Conservation (phyloP, 495 filamentous ascomycete species). For the Tuber magnatum region DNA sequence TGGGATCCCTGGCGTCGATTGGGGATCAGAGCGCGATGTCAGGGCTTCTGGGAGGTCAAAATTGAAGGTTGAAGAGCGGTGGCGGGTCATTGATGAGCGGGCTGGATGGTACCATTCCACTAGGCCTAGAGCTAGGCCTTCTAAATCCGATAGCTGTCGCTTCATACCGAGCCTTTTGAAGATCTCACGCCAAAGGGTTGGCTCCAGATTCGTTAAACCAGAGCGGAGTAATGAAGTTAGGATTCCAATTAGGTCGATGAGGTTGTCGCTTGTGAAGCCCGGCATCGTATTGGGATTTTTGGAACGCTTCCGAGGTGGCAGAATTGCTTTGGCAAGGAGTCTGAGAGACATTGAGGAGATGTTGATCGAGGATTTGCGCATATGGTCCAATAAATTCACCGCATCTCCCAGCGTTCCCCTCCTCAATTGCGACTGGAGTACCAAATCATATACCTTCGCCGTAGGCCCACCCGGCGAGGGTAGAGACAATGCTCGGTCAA, state of each 20-base stretch:
- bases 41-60: background rate
- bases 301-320: constrained; percentile 23
- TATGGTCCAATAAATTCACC: constrained; percentile 21
- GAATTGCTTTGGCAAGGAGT: constrained; percentile 22
- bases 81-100: constrained; percentile 16
- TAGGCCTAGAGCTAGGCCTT: constrained; percentile 22
- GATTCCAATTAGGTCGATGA: constrained; percentile 23
- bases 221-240: constrained; percentile 31
- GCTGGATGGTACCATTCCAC: constrained; percentile 34
- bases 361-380: constrained; percentile 18
- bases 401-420: constrained; percentile 20
- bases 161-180: constrained; percentile 36
- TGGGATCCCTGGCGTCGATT: background rate
- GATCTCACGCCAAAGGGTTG: constrained; percentile 30
- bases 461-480: constrained; percentile 12
- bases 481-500: constrained; percentile 13
- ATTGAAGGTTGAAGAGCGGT: constrained; percentile 8
- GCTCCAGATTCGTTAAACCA: constrained; percentile 22
- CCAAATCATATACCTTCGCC: constrained; percentile 14
- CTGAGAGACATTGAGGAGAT: constrained; percentile 24
- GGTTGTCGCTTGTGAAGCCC: constrained; percentile 17
- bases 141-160: constrained; percentile 25
- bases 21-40: background rate
- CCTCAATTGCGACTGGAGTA: constrained; percentile 26
- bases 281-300: constrained; percentile 16